Evolutionary conservation across 129 eudicot genomes (phyloP).

Genomic region (Solidago caesia): DNA sequence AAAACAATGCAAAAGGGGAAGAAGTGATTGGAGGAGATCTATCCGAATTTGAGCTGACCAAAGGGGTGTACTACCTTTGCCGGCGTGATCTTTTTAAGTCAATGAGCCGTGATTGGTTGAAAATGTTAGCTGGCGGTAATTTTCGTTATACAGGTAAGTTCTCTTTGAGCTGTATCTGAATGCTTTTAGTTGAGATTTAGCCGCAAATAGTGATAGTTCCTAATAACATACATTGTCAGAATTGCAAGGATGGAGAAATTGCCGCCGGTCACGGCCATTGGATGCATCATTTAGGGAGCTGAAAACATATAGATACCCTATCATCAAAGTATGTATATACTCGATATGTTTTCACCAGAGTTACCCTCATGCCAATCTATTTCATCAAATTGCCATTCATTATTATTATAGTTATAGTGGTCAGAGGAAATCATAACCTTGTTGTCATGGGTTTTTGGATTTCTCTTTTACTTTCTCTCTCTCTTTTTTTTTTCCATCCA

Average conservation of each 20-base stretch:
- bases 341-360: too few species aligned
- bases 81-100: not conserved
- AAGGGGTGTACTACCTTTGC: constrained; percentile 11
- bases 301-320: not conserved
- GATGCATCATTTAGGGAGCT: not conserved
- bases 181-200: too few species aligned
- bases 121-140: not conserved
- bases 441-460: too few species aligned
- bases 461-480: too few species aligned
- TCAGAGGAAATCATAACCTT: too few species aligned
- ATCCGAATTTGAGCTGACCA: not conserved
- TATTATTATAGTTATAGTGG: too few species aligned
- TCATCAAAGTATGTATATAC: not conserved
- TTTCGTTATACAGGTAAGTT: not conserved
- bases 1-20: not conserved
- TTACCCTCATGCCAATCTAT: not conserved
- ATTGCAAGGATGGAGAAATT: constrained; percentile 8
- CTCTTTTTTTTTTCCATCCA: too few species aligned
- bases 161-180: too few species aligned
- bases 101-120: not conserved
- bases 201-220: too few species aligned
- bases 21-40: constrained; percentile 25
- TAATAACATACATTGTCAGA: not conserved
- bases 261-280: not conserved
- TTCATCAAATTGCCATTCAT: too few species aligned